Evolutionary conservation across 176 grass and related monocot species (phyloP).

Genomic region (Bromus sterilis): DNA sequence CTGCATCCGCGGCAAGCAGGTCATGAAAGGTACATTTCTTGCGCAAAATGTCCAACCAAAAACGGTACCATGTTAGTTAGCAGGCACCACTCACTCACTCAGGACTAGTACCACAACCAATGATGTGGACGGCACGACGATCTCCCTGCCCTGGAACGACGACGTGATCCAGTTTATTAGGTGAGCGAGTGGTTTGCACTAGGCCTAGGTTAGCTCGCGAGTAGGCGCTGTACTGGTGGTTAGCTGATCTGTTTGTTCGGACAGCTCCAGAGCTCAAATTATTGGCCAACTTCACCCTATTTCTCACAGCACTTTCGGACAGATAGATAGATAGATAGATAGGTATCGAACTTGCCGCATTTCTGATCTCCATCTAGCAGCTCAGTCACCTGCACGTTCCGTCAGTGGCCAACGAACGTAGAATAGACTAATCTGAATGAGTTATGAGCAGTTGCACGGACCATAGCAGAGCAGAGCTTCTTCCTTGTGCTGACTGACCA

Average conservation of each 20-base stretch:
- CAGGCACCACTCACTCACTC: too few relatives aligned
- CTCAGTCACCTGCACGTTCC: not conserved
- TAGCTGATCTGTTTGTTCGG: not conserved
- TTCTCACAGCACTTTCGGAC: not conserved
- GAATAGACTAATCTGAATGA: not conserved
- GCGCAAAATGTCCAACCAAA: too few relatives aligned
- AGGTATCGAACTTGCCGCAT: not conserved
- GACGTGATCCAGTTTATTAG: not conserved
- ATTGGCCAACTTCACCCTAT: not conserved
- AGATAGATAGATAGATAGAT: not conserved
- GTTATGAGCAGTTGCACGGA: not conserved
- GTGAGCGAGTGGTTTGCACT: not conserved
- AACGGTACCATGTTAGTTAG: too few relatives aligned
- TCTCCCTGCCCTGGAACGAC: not conserved
- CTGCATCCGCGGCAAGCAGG: slow-evolving; percentile 88
- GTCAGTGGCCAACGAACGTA: not conserved
- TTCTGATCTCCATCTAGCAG: not conserved
- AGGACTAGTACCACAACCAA: too few relatives aligned
- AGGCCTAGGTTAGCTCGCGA: not conserved
- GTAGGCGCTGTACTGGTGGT: not conserved
- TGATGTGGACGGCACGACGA: too few relatives aligned
- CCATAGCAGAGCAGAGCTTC: slow-evolving; percentile 15
- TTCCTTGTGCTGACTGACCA: not conserved
- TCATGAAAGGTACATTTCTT: slow-evolving; percentile 81
- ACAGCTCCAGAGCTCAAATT: not conserved